Evolutionary conservation across 2,329 filamentous ascomycete species (phyloP).

Genomic region (Pseudopyricularia cyperi): DNA sequence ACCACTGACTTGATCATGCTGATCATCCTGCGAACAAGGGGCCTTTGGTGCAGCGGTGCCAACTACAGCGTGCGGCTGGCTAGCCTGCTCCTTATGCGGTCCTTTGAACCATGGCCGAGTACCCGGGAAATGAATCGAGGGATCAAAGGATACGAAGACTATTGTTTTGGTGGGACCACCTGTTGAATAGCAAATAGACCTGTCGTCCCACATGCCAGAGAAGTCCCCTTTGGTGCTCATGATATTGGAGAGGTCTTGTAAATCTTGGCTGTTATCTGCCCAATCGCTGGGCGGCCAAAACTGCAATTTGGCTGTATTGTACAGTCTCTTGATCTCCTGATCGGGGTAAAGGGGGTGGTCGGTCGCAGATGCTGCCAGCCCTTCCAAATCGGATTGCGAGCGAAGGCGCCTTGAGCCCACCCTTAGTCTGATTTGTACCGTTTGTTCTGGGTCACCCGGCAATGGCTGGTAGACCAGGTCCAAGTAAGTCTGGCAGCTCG

Average conservation of each 20-base stretch:
- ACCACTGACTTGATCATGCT: no score
- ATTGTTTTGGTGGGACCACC: slow-evolving; percentile 18
- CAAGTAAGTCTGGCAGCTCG: slow-evolving; percentile 38
- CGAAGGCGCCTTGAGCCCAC: slow-evolving; percentile 25
- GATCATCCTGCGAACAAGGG: no score
- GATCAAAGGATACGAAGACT: slow-evolving; percentile 30
- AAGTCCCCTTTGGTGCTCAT: slow-evolving; percentile 26
- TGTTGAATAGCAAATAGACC: slow-evolving; percentile 30
- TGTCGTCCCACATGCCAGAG: slow-evolving; percentile 30
- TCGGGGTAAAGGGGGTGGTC: slow-evolving; percentile 8
- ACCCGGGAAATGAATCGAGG: slow-evolving; percentile 19
- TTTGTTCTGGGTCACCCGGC: slow-evolving; percentile 12
- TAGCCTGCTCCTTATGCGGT: no score
- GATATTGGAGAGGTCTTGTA: slow-evolving; percentile 20
- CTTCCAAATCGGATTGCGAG: background rate
- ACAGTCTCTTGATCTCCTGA: slow-evolving; percentile 11
- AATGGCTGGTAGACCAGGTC: slow-evolving; percentile 43
- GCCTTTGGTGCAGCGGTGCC: no score
- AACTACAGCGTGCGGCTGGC: no score
- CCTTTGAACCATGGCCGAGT: no score
- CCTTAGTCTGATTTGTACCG: slow-evolving; percentile 34
- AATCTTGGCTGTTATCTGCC: slow-evolving; percentile 8
- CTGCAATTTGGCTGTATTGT: slow-evolving; percentile 10
- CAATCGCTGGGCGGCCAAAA: slow-evolving; percentile 21
- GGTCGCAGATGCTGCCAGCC: background rate